Evolutionary conservation across 2,329 filamentous ascomycete species (phyloP).

Genomic region (Monascus ruber): DNA sequence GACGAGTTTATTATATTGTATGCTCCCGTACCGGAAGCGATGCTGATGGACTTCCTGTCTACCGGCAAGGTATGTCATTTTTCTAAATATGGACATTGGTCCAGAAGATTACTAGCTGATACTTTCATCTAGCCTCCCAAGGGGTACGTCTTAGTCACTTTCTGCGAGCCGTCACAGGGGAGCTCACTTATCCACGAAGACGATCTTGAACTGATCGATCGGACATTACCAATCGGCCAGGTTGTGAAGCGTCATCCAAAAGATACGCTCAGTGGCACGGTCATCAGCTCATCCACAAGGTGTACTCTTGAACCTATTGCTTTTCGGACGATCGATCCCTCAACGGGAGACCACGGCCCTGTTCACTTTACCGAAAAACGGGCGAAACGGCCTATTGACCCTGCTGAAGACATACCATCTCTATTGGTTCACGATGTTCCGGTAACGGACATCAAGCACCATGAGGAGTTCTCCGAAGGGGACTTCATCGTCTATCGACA

Average conservation of each 20-base stretch:
- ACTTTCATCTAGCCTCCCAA: constrained; percentile 31
- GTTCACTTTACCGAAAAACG: constrained; percentile 10
- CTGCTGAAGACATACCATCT: constrained; percentile 1
- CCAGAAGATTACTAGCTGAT: neutral
- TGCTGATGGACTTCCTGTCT: no score
- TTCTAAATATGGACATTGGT: neutral
- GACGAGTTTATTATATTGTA: no score
- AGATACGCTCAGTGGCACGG: constrained; percentile 43
- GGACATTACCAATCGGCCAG: constrained; percentile 44
- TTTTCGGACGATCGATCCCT: constrained; percentile 10
- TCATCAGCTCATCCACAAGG: constrained; percentile 37
- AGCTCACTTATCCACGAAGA: constrained; percentile 31
- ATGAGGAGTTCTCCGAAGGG: constrained; percentile 37
- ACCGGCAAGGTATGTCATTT: no score
- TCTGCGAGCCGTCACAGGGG: constrained; percentile 27
- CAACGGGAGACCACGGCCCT: constrained; percentile 12
- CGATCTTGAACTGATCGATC: constrained; percentile 41
- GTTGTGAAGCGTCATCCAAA: constrained; percentile 40
- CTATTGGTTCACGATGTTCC: constrained; percentile 29
- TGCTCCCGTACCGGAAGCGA: no score
- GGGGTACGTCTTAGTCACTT: constrained; percentile 40
- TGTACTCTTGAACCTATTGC: constrained; percentile 33
- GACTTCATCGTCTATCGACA: constrained; percentile 44
- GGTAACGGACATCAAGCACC: constrained; percentile 34
- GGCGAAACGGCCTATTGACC: neutral